These are phyloP conservation scores for Diutina siamensis DNA, from an alignment of 1,139 yeast genomes.

Conservation along the genomic window DNA sequence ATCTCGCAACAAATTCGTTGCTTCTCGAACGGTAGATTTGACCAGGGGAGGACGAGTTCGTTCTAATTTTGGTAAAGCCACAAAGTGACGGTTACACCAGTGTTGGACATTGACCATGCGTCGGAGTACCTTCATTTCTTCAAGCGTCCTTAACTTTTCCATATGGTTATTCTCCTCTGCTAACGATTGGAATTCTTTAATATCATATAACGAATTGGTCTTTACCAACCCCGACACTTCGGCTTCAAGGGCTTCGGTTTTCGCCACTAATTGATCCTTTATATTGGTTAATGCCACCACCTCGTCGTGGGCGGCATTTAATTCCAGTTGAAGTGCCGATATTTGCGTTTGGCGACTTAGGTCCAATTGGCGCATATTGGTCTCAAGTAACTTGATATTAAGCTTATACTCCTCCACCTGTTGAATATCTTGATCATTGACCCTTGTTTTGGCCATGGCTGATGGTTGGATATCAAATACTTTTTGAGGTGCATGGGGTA, in stretches of 20 bases:
- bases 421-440: constrained; percentile 6
- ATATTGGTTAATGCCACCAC: constrained; percentile 12
- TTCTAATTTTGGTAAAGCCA: background rate
- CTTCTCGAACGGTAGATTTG: too few relatives aligned
- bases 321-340: constrained; percentile 14
- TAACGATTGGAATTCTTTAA: background rate
- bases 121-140: background rate
- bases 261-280: constrained; percentile 11
- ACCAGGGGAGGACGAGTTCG: too few relatives aligned
- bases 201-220: constrained; percentile 2
- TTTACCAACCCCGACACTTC: background rate
- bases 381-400: constrained; percentile 30
- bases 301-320: constrained; percentile 9
- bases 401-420: constrained; percentile 25
- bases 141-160: background rate
- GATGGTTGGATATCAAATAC: background rate
- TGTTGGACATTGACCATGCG: background rate
- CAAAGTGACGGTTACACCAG: background rate
- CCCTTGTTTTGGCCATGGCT: too few relatives aligned
- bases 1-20: background rate
- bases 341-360: constrained; percentile 15
- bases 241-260: background rate
- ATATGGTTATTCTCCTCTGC: background rate
- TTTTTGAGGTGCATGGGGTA: background rate
- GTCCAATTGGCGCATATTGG: constrained; percentile 26